phyloP scores from a whole-genome alignment of 2,329 filamentous ascomycete genomes.

The Talaromyces sp. region DNA sequence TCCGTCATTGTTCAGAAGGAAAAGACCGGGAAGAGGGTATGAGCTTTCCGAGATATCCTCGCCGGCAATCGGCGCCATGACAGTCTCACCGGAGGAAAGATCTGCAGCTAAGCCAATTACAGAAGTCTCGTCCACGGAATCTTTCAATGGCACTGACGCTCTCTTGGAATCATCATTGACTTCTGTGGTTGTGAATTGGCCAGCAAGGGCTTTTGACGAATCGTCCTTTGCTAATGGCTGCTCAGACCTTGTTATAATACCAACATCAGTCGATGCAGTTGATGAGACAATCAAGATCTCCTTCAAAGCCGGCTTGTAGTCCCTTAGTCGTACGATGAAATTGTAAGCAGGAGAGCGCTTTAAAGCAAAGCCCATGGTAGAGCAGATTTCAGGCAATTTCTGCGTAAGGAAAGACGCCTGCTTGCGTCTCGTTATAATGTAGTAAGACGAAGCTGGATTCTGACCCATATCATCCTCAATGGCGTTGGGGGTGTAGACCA shows the following conservation, averaged over 20 bases:
- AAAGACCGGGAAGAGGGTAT: slow-evolving; percentile 78
- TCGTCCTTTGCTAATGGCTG: slow-evolving; percentile 65
- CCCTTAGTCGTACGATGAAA: slow-evolving; percentile 73
- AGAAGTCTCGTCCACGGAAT: slow-evolving; percentile 68
- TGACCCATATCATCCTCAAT: slow-evolving; percentile 56
- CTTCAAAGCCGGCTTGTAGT: slow-evolving; percentile 77
- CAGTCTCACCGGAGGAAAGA: slow-evolving; percentile 77
- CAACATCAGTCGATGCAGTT: slow-evolving; percentile 77
- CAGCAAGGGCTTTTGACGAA: slow-evolving; percentile 61
- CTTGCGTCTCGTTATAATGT: slow-evolving; percentile 72
- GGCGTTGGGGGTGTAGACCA: slow-evolving; percentile 70
- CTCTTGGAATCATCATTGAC: slow-evolving; percentile 70
- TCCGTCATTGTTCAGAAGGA: slow-evolving; percentile 87
- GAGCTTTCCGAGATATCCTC: slow-evolving; percentile 80
- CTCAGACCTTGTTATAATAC: slow-evolving; percentile 74
- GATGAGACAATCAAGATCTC: slow-evolving; percentile 83
- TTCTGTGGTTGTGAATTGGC: slow-evolving; percentile 64
- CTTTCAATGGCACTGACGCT: slow-evolving; percentile 77
- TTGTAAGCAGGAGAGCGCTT: slow-evolving; percentile 72
- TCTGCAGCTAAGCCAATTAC: slow-evolving; percentile 81
- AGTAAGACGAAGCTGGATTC: slow-evolving; percentile 69
- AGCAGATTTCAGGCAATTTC: slow-evolving; percentile 73
- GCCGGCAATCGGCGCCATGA: slow-evolving; percentile 73
- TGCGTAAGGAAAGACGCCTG: slow-evolving; percentile 68
- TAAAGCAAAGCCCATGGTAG: slow-evolving; percentile 63